These are phyloP conservation scores for Arabidopsis arenosa DNA, from an alignment of 345 rosid genomes.

Conservation along the genomic window DNA sequence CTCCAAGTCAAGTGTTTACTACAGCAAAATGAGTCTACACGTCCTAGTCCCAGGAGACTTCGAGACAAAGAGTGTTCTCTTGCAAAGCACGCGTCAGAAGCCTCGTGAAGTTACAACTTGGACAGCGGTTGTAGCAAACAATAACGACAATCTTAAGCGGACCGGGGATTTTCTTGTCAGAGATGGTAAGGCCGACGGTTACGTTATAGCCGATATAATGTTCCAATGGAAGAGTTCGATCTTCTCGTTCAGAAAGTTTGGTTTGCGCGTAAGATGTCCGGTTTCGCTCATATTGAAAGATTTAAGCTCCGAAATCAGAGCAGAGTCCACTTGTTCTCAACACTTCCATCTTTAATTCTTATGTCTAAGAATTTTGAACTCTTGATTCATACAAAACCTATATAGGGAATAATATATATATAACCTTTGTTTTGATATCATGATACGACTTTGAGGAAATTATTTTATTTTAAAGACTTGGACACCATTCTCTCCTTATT, in stretches of 20 bases:
- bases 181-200: constrained; percentile 4
- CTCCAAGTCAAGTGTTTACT: constrained; percentile 3
- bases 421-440: not conserved
- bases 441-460: not conserved
- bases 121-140: constrained; percentile 17
- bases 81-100: constrained; percentile 1
- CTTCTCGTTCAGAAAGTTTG: not conserved
- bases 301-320: constrained; percentile 10
- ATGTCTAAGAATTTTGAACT: not conserved
- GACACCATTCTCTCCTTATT: too few species aligned
- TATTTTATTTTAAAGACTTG: not conserved
- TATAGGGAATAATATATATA: not conserved
- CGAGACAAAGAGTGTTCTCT: constrained; percentile 21
- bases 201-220: not conserved
- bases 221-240: not conserved
- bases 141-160: not conserved
- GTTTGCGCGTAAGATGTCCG: constrained; percentile 24
- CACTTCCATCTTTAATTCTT: not conserved
- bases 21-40: constrained; percentile 1
- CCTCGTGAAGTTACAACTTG: not conserved
- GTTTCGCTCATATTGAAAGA: constrained; percentile 29
- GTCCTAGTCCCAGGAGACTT: not conserved
- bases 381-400: not conserved
- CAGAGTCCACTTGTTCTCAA: constrained; percentile 12
- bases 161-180: constrained; percentile 12